Percentiles rank a stretch among this genome's conserved stretches.
Conservation (phyloP, 306 rosid species). For the Ormosia semicastrata region DNA sequence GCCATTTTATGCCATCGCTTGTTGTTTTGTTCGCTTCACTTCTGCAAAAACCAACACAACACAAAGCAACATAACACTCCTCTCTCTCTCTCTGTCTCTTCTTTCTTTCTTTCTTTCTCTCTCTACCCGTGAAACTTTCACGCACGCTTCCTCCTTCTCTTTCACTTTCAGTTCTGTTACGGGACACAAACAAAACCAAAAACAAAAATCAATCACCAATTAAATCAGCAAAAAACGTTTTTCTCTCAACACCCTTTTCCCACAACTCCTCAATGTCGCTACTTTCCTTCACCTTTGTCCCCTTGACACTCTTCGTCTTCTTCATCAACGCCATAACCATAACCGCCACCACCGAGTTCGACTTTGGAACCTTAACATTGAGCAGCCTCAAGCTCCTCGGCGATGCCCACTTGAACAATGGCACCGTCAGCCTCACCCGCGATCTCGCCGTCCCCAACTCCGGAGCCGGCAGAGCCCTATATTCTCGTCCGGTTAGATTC, state of each 20-base stretch:
- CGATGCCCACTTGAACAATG: constrained; percentile 89
- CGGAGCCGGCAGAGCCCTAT: constrained; percentile 78
- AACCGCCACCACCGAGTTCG: constrained; percentile 59
- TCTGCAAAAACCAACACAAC: neutral
- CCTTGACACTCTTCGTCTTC: neutral
- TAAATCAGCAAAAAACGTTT: neutral
- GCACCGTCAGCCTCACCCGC: constrained; percentile 77
- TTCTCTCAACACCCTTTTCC: neutral
- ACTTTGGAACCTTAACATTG: constrained; percentile 72
- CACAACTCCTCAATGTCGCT: constrained; percentile 48
- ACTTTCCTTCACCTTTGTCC: neutral
- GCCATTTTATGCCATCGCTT: constrained; percentile 40
- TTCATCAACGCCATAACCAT: neutral
- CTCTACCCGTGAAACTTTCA: constrained; percentile 34
- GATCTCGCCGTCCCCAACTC: constrained; percentile 92
- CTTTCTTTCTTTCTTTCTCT: neutral
- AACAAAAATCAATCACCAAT: constrained; percentile 7
- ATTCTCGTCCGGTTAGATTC: constrained; percentile 66
- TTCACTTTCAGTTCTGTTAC: constrained; percentile 4
- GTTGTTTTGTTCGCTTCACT: constrained; percentile 28
- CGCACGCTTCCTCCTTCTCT: neutral
- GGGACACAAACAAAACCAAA: neutral
- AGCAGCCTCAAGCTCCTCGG: constrained; percentile 79
- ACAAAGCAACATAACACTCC: neutral
- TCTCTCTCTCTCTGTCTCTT: neutral